Base-by-base conservation (phyloP, 768 basidiomycete genomes). In the Tulasnella sp. region DNA sequence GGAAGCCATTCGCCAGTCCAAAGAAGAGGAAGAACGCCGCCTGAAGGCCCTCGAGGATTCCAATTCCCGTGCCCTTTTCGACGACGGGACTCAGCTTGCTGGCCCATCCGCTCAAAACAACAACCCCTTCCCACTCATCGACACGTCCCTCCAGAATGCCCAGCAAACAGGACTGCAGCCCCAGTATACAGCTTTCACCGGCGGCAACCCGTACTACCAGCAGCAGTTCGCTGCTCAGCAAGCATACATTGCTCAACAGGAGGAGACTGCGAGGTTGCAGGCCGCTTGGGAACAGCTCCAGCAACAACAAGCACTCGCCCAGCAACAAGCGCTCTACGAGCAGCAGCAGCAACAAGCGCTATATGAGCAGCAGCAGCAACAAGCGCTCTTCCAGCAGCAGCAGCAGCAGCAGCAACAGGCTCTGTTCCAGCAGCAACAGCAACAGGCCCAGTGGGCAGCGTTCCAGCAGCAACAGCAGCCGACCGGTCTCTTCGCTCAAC, bases 11-110 rank as follows among this genome's bases (percentile, higher is more conserved):
- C 89, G 90, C 84, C 87, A 97, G 46, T 97, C 96, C 82, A 90
- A 96, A 85, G 95, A 98, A 84, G 97, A 99, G 85, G 98, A 99
- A 84, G 91, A 89, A 31, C 91, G 88, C 84, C 88, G 97, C 75
- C 90, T 90, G 84, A 89, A 90, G 79, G 91, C 92, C 3, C 87
- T 94, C 14, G 92, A 93, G 81, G 92, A 93, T 83, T 89, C 92
- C 24, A 97, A 94, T 81, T 90, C 92, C 16, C 86, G 89, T 3
- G 86, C 93, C 0, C 85, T 99, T 83, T 98, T 99, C 81, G 97
- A 99, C 84, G 96, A 98, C 82, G 89, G 91, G 50, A 90, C 92
- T 82, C 93, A 95, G 84, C 83, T 92, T 34, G 24, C 75, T 7
- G 20, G 44, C 34, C 74, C 82, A 76, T 80, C 81, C 78, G 79